Percentiles rank a stretch among this genome's conserved stretches.
phyloP scores from a whole-genome alignment of 768 basidiomycete species.

The Suillus clintonianus region DNA sequence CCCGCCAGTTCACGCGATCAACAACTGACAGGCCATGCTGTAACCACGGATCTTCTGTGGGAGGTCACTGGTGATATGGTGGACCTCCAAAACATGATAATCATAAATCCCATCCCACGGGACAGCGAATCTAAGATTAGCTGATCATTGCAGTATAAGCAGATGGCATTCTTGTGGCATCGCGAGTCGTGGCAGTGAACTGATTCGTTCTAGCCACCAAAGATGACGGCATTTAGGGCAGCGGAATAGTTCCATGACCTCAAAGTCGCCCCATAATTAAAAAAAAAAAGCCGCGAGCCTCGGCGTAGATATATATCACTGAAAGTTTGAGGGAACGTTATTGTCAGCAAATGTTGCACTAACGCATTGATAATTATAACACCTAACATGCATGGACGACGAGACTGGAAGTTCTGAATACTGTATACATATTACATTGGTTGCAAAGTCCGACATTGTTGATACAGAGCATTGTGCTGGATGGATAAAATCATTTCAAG shows the following conservation, averaged over 20 bases:
- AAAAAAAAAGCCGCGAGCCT: neutral
- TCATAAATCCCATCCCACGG: neutral
- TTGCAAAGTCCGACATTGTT: neutral
- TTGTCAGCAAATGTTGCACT: neutral
- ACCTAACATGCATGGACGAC: neutral
- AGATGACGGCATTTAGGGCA: too few species aligned
- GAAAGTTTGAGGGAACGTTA: neutral
- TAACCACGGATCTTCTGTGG: neutral
- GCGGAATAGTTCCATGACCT: neutral
- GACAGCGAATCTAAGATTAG: neutral
- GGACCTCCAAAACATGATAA: neutral
- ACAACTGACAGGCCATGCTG: neutral
- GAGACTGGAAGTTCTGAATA: neutral
- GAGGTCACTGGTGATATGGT: neutral
- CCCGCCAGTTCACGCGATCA: neutral
- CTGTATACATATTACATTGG: neutral
- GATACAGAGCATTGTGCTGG: slow-evolving; percentile 3
- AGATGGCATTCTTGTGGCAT: neutral
- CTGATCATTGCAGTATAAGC: too few species aligned
- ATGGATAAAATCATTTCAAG: slow-evolving; percentile 11
- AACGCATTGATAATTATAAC: neutral
- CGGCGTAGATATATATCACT: neutral
- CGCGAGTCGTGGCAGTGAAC: neutral
- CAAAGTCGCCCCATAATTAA: neutral
- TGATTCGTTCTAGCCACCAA: neutral